Percentiles rank a stretch among this genome's conserved stretches.
These are phyloP conservation scores for Citrullus colocynthis DNA, from an alignment of 306 rosid species.

Conservation along the genomic window DNA sequence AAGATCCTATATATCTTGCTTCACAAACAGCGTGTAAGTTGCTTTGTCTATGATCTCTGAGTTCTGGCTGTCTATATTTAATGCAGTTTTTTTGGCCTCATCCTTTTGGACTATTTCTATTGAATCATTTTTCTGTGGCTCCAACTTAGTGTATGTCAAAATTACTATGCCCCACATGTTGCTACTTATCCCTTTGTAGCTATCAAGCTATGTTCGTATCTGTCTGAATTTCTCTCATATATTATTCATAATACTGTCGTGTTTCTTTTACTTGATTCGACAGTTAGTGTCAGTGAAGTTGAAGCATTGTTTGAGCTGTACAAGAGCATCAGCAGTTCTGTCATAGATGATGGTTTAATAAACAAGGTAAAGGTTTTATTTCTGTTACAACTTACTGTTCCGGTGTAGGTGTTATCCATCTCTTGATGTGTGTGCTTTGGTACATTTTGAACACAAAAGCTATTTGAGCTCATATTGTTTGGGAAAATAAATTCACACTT, in stretches of 20 bases:
- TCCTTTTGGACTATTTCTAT: neutral
- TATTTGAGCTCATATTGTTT: neutral
- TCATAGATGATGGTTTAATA: conserved; percentile 79
- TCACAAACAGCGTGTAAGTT: conserved; percentile 79
- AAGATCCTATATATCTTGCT: conserved; percentile 52
- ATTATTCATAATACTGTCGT: neutral
- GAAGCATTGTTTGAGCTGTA: conserved; percentile 92
- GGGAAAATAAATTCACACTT: neutral
- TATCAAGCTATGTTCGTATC: neutral
- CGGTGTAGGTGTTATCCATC: neutral
- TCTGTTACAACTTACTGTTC: neutral
- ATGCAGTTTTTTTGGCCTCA: neutral
- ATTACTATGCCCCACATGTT: neutral
- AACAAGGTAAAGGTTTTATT: conserved; percentile 77
- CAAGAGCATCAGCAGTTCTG: conserved; percentile 77
- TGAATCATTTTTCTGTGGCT: neutral
- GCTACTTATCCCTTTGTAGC: neutral
- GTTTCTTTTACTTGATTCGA: conserved; percentile 10
- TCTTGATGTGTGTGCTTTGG: neutral
- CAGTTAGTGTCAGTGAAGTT: conserved; percentile 82
- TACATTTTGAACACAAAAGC: neutral
- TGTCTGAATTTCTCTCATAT: neutral
- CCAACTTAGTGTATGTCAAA: neutral
- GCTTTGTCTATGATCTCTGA: neutral
- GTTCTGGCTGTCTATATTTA: neutral